Conservation (phyloP, 2,329 filamentous ascomycete genomes). For the Penicillium italicum region DNA sequence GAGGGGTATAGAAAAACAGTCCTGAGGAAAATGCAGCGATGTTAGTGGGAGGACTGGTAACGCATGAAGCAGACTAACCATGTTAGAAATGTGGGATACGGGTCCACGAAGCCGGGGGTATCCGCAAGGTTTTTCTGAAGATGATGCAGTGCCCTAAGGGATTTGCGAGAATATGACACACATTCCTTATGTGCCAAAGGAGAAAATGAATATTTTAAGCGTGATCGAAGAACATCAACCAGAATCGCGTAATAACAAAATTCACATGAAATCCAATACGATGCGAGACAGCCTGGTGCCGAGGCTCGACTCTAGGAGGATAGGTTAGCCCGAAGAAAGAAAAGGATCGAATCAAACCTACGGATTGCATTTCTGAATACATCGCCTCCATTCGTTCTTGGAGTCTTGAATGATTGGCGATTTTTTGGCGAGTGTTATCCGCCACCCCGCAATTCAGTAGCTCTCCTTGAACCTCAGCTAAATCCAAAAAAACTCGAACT, state of each 20-base stretch:
- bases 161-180: constrained; percentile 19
- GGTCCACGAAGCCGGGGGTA: constrained; percentile 14
- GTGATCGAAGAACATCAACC: constrained; percentile 26
- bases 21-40: not conserved
- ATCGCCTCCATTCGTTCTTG: constrained; percentile 20
- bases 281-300: constrained; percentile 7
- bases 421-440: constrained; percentile 9
- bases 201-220: constrained; percentile 17
- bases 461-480: constrained; percentile 17
- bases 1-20: constrained; percentile 21
- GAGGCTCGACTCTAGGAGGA: constrained; percentile 11
- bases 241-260: constrained; percentile 27
- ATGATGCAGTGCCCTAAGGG: constrained; percentile 13
- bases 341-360: constrained; percentile 3
- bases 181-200: constrained; percentile 24
- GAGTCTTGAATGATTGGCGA: constrained; percentile 14
- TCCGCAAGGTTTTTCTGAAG: constrained; percentile 10
- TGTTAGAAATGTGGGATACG: constrained; percentile 17
- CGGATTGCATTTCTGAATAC: constrained; percentile 15
- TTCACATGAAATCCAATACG: constrained; percentile 22
- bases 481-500: constrained; percentile 12
- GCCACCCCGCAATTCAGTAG: constrained; percentile 7
- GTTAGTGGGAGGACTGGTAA: not conserved
- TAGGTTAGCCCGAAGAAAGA: not conserved
- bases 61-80: constrained; percentile 2